These are phyloP conservation scores for Quercus rubra DNA, from an alignment of 306 rosid genomes.

Conservation along the genomic window DNA sequence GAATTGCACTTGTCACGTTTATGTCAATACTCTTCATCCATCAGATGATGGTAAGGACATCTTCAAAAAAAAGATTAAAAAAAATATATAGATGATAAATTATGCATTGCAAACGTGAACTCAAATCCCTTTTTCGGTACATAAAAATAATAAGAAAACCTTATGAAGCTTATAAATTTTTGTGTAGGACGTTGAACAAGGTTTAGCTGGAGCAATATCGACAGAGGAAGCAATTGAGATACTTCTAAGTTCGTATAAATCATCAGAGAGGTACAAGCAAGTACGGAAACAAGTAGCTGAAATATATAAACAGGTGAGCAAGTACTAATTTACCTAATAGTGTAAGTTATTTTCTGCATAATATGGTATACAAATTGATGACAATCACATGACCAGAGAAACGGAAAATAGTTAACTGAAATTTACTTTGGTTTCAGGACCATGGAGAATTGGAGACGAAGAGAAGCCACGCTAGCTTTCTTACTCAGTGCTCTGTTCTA, in stretches of 20 bases:
- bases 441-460: conserved; percentile 25
- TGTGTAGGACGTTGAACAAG: conserved; percentile 29
- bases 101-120: background rate
- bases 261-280: conserved; percentile 16
- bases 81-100: too few species aligned
- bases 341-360: too few species aligned
- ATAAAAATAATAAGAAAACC: too few species aligned
- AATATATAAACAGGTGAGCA: conserved; percentile 15
- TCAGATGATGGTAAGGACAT: too few species aligned
- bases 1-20: too few species aligned
- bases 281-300: conserved; percentile 18
- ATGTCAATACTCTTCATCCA: too few species aligned
- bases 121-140: background rate
- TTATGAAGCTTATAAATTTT: background rate
- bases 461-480: conserved; percentile 51
- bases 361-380: too few species aligned
- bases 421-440: conserved; percentile 24
- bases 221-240: conserved; percentile 29
- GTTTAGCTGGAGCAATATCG: background rate
- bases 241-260: conserved; percentile 15
- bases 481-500: conserved; percentile 55
- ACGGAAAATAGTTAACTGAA: background rate
- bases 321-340: too few species aligned
- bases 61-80: too few species aligned
- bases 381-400: background rate